Evolutionary conservation across 1,284 basidiomycete genomes (phyloP).

Genomic region (Fomitopsis pinicola): DNA sequence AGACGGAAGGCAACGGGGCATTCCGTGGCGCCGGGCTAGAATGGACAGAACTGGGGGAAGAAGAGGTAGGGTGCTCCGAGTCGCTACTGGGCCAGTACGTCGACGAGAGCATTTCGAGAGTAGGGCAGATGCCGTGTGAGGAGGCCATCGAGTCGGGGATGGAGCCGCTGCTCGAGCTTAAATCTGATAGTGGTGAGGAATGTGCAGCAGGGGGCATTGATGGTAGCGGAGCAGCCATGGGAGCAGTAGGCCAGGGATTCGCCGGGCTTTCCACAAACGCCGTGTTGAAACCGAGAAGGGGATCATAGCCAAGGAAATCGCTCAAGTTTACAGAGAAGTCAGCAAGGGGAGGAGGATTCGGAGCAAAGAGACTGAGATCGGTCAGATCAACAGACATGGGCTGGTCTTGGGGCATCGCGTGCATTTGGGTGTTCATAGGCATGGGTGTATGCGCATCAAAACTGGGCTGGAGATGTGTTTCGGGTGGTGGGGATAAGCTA

Average conservation of each 20-base stretch:
- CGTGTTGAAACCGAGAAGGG: neutral
- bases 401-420: neutral
- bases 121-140: neutral
- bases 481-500: neutral
- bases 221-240: neutral
- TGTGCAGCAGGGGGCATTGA: neutral
- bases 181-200: neutral
- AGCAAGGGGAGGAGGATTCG: neutral
- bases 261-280: neutral
- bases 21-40: neutral
- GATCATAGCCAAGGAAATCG: neutral
- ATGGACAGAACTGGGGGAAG: neutral
- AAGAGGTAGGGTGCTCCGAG: neutral
- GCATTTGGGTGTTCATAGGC: neutral
- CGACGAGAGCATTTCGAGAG: neutral
- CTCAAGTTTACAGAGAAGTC: neutral
- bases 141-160: neutral
- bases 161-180: neutral
- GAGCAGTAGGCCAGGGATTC: neutral
- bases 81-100: constrained; percentile 1
- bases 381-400: neutral
- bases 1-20: neutral
- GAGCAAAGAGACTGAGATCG: neutral
- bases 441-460: neutral
- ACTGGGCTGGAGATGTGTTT: neutral